Percentiles rank a stretch among this genome's conserved stretches.
Conservation (phyloP, 2,329 filamentous ascomycete genomes). For the Coniella vitis region DNA sequence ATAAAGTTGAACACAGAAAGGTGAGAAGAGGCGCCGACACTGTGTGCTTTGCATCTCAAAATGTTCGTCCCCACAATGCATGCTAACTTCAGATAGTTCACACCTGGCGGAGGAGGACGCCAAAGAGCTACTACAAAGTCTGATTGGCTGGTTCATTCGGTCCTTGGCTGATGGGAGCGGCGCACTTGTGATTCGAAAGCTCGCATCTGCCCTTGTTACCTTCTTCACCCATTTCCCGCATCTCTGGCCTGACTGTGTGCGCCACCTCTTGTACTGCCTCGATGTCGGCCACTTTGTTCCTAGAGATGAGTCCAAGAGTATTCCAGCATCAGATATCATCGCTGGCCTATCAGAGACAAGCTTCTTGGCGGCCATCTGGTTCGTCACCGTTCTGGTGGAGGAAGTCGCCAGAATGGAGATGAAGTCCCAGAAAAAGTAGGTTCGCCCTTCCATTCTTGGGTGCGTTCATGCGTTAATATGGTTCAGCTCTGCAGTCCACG, state of each 20-base stretch:
- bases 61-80: not conserved
- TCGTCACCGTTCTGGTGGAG: constrained; percentile 56
- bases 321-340: constrained; percentile 37
- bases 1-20: constrained; percentile 90
- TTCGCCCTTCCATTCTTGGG: constrained; percentile 23
- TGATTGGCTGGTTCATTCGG: constrained; percentile 56
- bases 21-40: constrained; percentile 35
- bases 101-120: constrained; percentile 52
- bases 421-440: constrained; percentile 50
- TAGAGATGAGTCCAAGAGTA: constrained; percentile 39
- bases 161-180: constrained; percentile 46
- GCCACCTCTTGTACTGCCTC: constrained; percentile 56
- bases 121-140: constrained; percentile 49
- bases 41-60: not conserved
- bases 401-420: constrained; percentile 63
- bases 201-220: constrained; percentile 69
- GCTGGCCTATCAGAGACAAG: constrained; percentile 41
- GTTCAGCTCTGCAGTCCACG: constrained; percentile 32
- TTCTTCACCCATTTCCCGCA: constrained; percentile 67
- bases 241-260: constrained; percentile 59
- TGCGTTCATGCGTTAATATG: constrained; percentile 5
- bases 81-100: constrained; percentile 25
- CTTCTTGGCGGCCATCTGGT: constrained; percentile 56
- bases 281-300: constrained; percentile 38
- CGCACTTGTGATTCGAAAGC: constrained; percentile 61